Evolutionary conservation across 1,139 yeast genomes (phyloP).

Genomic region (Pichia inconspicua): DNA sequence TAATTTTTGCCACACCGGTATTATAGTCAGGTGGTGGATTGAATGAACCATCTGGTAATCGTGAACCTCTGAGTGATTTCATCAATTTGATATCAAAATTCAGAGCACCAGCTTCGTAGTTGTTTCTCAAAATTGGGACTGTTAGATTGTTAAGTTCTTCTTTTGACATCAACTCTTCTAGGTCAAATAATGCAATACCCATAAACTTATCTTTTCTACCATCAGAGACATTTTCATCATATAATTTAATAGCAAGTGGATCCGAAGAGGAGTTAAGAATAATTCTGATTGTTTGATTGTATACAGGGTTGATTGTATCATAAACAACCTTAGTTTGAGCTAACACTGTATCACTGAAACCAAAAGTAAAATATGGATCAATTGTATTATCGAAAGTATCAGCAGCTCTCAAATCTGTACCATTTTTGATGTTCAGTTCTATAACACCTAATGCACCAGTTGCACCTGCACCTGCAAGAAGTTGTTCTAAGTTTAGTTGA

Average conservation of each 20-base stretch:
- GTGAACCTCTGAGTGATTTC: constrained; percentile 72
- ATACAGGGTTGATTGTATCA: constrained; percentile 64
- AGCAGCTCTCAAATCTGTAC: constrained; percentile 60
- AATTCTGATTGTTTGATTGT: constrained; percentile 73
- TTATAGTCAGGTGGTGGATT: constrained; percentile 88
- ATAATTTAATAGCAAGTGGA: constrained; percentile 61
- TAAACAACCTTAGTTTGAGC: constrained; percentile 61
- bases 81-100: constrained; percentile 63
- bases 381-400: constrained; percentile 68
- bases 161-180: constrained; percentile 55
- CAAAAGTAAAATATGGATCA: constrained; percentile 82
- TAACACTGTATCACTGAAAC: constrained; percentile 48
- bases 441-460: constrained; percentile 84
- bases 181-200: constrained; percentile 71
- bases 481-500: constrained; percentile 85
- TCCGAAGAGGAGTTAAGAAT: constrained; percentile 73
- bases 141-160: constrained; percentile 45
- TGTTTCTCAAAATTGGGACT: constrained; percentile 64
- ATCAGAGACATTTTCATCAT: constrained; percentile 60
- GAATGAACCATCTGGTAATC: constrained; percentile 75
- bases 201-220: constrained; percentile 70
- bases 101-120: constrained; percentile 71
- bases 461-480: constrained; percentile 74
- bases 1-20: constrained; percentile 76
- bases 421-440: constrained; percentile 59